phyloP scores from a whole-genome alignment of 345 rosid species.

The Citrus australasica region DNA sequence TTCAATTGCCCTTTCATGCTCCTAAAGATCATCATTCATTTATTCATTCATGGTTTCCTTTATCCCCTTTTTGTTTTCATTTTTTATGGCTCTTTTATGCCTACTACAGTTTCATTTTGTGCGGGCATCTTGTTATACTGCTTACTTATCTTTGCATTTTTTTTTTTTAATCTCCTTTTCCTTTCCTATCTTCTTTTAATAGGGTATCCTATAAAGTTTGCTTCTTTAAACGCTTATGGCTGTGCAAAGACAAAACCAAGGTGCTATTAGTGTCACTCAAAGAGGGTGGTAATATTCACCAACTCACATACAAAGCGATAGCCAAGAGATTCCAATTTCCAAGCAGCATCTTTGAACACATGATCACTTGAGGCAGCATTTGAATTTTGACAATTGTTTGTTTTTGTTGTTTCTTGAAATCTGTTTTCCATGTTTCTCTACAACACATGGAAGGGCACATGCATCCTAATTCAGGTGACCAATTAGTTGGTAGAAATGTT shows the following conservation, averaged over 20 bases:
- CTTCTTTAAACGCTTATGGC: neutral
- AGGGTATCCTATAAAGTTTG: slow-evolving; percentile 21
- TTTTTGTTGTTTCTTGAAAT: neutral
- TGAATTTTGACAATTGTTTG: neutral
- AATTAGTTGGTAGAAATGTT: neutral
- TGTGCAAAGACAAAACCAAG: neutral
- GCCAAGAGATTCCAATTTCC: neutral
- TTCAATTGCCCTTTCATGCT: neutral
- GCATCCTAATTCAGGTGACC: neutral
- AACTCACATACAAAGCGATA: neutral
- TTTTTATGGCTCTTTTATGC: no score
- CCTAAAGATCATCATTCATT: neutral
- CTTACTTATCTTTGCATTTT: no score
- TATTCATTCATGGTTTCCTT: neutral
- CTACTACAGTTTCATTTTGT: no score
- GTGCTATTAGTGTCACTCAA: neutral
- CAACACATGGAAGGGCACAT: neutral
- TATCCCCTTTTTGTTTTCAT: neutral
- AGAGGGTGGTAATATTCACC: neutral
- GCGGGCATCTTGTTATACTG: no score
- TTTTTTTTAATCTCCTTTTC: neutral
- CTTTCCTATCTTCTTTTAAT: slow-evolving; percentile 1
- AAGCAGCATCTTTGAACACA: neutral
- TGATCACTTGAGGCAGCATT: neutral
- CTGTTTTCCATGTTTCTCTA: neutral